Base-by-base conservation (phyloP, 75 land plant species). In the Selaginella tamariscina region DNA sequence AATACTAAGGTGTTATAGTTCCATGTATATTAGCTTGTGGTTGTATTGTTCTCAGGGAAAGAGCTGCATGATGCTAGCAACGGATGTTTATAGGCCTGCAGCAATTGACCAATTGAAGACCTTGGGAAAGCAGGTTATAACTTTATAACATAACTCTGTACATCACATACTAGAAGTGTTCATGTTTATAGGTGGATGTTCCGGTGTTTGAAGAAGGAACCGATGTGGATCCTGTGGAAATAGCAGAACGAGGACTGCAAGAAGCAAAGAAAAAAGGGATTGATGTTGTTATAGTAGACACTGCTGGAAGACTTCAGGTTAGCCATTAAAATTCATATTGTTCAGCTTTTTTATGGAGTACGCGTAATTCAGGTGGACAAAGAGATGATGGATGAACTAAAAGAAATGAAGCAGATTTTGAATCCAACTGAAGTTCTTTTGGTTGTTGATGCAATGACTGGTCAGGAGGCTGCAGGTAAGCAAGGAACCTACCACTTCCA, bases 391-490 rank as follows among this genome's bases (percentile, higher is more conserved):
- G 99, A 87, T 64, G 99, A 95, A 68, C 56, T 95, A 70, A 95
- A 91, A 79, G 89, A 95, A 70, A 84, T 95, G 32, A 95, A 91
- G 70, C 68, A 74, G 63, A 84, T 70, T 1, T 55, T 95, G 29
- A 91, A 82, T 74, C 97, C 99, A 13, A 85, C 88, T 2, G 97
- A 95, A 74, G 89, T 91, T 73, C 67, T 95, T 57, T 83, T 95
- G 30, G 97, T 95, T 57, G 99, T 95, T 54, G 99, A 95, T 84
- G 97, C 99, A 32, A 95, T 95, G 99, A 95, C 99, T 66, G 99
- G 99, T 13, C 99, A 95, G 82, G 99, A 95, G 78, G 99, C 99
- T 77, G 98, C 98, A 65, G 88, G 96, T 93, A 72, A 39, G 49
- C 15, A 39, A n/a, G n/a, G n/a, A n/a, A n/a, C n/a, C n/a, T n/a